Base-by-base conservation (phyloP, 257 asterid genomes). In the Lantana camara region DNA sequence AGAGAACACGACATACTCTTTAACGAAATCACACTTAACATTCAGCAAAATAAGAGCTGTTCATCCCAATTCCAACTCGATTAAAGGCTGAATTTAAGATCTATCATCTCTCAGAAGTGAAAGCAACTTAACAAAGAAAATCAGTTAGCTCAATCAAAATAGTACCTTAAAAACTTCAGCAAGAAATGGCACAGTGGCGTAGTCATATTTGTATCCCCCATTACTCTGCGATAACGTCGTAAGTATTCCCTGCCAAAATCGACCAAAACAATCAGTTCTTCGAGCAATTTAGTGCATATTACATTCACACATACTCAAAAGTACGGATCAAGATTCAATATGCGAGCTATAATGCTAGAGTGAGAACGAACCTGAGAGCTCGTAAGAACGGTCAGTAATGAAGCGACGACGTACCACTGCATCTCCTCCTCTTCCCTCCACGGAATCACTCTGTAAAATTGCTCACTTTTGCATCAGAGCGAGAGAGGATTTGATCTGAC, bases 371-470 rank as follows among this genome's bases (percentile, higher is more conserved):
- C 99, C 97, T 94, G 99, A 60, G 97, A 88, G 82, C 99, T 94
- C 45, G 99, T 94, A 73, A 90, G 95, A 54, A 90, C 40, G 65
- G 99, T 94, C 75, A 90, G 95, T 58, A 90, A 50, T 59, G 92
- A 77, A 58, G 99, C 99, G 71, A 94, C 95, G 79, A 83, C 80
- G 83, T 90, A 90, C 99, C 97, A 94, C 89, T 83, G 80, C 97
- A 93, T 90, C 82, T 65, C 72, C 71, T 52, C 54, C 51, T 14
- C 64, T 37, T n/a, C 51, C 44, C 45, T 34, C 10, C n/a, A 29
- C 23, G 64, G 8, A 13, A n/a, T 44, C 24, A 70, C 13, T 51
- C 72, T 19, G 49, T 44, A 19, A 19, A 60, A 45, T 35, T 57
- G 51, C 64, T 65, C 67, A 35, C 70, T 17, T 54, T 63, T 9